phyloP scores from a whole-genome alignment of 2,329 filamentous ascomycete species.

The Xylaria multiplex region DNA sequence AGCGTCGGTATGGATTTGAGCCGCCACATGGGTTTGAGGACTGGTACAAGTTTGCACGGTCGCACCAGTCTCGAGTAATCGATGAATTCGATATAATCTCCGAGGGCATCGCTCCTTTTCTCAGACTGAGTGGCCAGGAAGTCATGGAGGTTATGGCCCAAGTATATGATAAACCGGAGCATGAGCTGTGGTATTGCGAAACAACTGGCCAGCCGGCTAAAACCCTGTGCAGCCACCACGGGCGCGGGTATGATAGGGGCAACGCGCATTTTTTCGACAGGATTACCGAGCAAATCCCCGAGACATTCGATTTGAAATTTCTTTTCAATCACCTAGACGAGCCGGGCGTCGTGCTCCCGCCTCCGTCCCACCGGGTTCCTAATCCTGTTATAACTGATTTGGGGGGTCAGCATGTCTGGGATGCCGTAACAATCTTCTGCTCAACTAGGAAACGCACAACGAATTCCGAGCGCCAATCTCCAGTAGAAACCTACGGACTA shows the following conservation, averaged over 20 bases:
- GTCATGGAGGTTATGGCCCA: slow-evolving; percentile 46
- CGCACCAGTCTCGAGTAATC: slow-evolving; percentile 56
- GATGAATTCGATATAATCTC: slow-evolving; percentile 61
- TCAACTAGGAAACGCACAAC: background rate
- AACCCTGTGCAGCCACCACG: slow-evolving; percentile 50
- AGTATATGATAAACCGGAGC: slow-evolving; percentile 40
- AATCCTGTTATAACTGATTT: slow-evolving; percentile 44
- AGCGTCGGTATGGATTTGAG: slow-evolving; percentile 53
- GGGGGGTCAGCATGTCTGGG: slow-evolving; percentile 47
- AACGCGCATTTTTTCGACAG: slow-evolving; percentile 48
- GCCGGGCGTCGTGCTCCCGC: slow-evolving; percentile 53
- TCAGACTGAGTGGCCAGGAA: slow-evolving; percentile 51
- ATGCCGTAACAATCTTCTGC: slow-evolving; percentile 49
- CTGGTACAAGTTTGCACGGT: slow-evolving; percentile 57
- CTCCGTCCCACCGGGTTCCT: background rate
- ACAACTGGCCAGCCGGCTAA: slow-evolving; percentile 43
- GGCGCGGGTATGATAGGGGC: slow-evolving; percentile 50
- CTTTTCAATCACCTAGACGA: slow-evolving; percentile 62
- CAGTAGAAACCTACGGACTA: slow-evolving; percentile 41
- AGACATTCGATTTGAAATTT: slow-evolving; percentile 54
- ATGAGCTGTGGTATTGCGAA: slow-evolving; percentile 53
- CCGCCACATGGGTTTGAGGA: slow-evolving; percentile 59
- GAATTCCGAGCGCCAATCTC: background rate
- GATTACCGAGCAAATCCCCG: slow-evolving; percentile 43
- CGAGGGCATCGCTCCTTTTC: slow-evolving; percentile 54